Evolutionary conservation across 768 basidiomycete genomes (phyloP), one percentile per base, ranked within the genome.

Genomic region (Xanthoconium purpureum): DNA sequence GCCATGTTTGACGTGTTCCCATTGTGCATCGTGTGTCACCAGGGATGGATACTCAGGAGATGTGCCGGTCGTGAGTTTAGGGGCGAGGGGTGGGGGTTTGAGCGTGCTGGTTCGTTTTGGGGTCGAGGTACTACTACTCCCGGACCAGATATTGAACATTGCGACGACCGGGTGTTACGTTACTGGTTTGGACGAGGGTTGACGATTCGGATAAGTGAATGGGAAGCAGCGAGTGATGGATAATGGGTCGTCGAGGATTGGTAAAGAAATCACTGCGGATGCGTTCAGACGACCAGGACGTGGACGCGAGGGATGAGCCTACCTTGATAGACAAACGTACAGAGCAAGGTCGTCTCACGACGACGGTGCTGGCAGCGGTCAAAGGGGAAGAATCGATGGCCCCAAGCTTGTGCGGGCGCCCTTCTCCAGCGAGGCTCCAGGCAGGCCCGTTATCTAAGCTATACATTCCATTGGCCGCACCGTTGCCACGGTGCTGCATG

Each of bases 1-100:
- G 1, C 54, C 64, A 3, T 12, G 29, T 18, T 57, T 60, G 47
- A 69, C 42, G 36, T 67, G 57, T 24, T 67, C 67, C 66, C 66
- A 69, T 33, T 59, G 66, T 3, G 56, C 6, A 6, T 67, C 67
- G n/a, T 56, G 56, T 24, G 47, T 1, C 0, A 10, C 52, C 9
- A 3, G 55, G 17, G 56, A 49, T 8, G 55, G 59, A 35, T 56
- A 60, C 36, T 63, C 59, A 13, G 52, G 38, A 33, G 63, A 43
- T 3, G 47, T 53, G 11, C 46, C 8, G 0, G 65, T 65, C 2
- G 67, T 64, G 30, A 65, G 65, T 42, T 67, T 59, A 3, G 65
- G 67, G 2, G 67, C 37, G 36, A 69, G 60, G 2, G 67, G 65
- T n/a, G 48, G 9, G 17, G 57, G 56, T 38, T 64, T 69, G 32